Evolutionary conservation across 164 flowering plant genomes (phyloP).

Genomic region (Macadamia tetraphylla): DNA sequence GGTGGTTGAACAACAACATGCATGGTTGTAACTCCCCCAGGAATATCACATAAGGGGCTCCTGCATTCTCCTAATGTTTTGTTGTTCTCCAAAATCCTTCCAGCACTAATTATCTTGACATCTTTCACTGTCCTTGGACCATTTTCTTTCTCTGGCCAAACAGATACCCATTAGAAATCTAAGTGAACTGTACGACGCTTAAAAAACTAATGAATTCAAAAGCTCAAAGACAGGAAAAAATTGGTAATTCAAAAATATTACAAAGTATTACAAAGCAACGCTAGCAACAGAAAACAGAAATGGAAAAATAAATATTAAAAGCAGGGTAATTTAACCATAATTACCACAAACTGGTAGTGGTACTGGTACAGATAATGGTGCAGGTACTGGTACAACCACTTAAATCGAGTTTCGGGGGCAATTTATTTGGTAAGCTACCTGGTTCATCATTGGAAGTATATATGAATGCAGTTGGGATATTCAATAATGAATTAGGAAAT

Average conservation of each 20-base stretch:
- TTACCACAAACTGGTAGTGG: too few species aligned
- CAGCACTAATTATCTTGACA: conserved; percentile 73
- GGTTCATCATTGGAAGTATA: too few species aligned
- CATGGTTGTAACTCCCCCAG: conserved; percentile 87
- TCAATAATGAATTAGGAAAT: too few species aligned
- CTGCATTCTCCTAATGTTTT: conserved; percentile 70
- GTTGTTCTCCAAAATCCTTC: conserved; percentile 74
- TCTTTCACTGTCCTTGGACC: conserved; percentile 84
- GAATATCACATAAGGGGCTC: conserved; percentile 64
- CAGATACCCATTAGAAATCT: not conserved
- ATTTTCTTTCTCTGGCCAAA: conserved; percentile 58
- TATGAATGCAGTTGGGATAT: too few species aligned
- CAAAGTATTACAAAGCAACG: not conserved
- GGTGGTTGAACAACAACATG: conserved; percentile 78
- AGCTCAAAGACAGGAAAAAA: not conserved
- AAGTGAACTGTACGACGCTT: not conserved
- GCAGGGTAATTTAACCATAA: too few species aligned
- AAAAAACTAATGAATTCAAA: not conserved
- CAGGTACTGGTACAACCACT: too few species aligned
- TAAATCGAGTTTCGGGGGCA: too few species aligned
- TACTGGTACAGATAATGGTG: too few species aligned
- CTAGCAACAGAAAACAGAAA: too few species aligned
- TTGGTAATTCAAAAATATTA: not conserved
- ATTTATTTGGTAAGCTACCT: too few species aligned
- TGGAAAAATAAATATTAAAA: too few species aligned